Conservation (phyloP, 805 yeast genomes). For the Yarrowia osloensis region DNA sequence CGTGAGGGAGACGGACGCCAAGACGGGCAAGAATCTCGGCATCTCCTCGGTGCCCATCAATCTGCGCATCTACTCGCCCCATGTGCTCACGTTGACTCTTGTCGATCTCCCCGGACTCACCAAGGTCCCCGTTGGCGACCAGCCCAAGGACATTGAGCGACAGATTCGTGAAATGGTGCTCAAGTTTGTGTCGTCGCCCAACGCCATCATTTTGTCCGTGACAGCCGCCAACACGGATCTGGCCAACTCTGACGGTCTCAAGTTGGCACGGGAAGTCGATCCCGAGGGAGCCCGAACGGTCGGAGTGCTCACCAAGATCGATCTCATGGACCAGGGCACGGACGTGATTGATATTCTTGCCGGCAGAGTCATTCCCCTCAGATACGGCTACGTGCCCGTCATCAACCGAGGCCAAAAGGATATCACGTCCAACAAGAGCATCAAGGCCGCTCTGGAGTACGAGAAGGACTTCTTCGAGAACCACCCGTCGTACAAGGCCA, state of each 20-base stretch:
- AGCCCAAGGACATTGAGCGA: slow-evolving; percentile 93
- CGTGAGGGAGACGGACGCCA: slow-evolving; percentile 84
- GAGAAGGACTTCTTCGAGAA: slow-evolving; percentile 81
- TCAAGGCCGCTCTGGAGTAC: slow-evolving; percentile 79
- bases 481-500: slow-evolving; percentile 88
- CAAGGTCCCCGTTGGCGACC: slow-evolving; percentile 98
- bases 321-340: slow-evolving; percentile 97
- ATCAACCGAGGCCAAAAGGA: slow-evolving; percentile 97
- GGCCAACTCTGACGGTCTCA: slow-evolving; percentile 95
- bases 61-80: slow-evolving; percentile 89
- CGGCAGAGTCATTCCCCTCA: slow-evolving; percentile 90
- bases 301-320: slow-evolving; percentile 95
- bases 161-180: slow-evolving; percentile 91
- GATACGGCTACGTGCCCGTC: slow-evolving; percentile 96
- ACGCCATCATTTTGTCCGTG: slow-evolving; percentile 90
- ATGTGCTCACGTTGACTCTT: slow-evolving; percentile 87
- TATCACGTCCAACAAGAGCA: slow-evolving; percentile 83
- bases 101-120: slow-evolving; percentile 98
- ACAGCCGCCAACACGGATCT: slow-evolving; percentile 96
- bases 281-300: slow-evolving; percentile 95
- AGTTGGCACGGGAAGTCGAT: slow-evolving; percentile 95
- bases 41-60: slow-evolving; percentile 92
- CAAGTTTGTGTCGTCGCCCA: slow-evolving; percentile 92
- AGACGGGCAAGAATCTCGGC: slow-evolving; percentile 73
- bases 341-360: slow-evolving; percentile 95